phyloP scores from a whole-genome alignment of 2,329 filamentous ascomycete genomes.

The Colletotrichum melonis region DNA sequence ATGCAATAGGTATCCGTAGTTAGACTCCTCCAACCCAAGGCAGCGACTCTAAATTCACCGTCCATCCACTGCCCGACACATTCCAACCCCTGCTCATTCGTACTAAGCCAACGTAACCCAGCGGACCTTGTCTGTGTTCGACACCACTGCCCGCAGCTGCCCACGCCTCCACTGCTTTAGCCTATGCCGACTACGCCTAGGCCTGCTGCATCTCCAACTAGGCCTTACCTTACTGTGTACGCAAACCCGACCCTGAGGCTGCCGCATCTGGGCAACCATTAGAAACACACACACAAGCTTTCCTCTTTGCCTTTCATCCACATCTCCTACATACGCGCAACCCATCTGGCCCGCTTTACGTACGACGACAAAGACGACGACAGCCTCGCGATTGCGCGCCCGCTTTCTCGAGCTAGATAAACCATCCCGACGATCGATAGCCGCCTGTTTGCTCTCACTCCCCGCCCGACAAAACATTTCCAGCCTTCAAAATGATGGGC shows the following conservation, averaged over 20 bases:
- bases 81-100: conserved; percentile 22
- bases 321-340: conserved; percentile 25
- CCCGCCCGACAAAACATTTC: conserved; percentile 25
- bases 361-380: conserved; percentile 4
- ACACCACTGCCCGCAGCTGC: conserved; percentile 4
- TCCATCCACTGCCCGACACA: not conserved
- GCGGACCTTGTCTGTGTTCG: not conserved
- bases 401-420: not conserved
- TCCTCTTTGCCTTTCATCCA: conserved; percentile 21
- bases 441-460: conserved; percentile 11
- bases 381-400: conserved; percentile 4
- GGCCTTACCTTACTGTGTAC: not conserved
- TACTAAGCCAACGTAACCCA: conserved; percentile 33
- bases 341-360: conserved; percentile 2
- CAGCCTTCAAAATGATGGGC: conserved; percentile 75
- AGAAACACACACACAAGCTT: conserved; percentile 20
- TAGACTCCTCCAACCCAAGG: not conserved
- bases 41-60: not conserved
- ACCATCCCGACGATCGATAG: conserved; percentile 7
- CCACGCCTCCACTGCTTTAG: not conserved
- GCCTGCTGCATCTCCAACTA: conserved; percentile 31
- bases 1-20: not conserved
- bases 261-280: conserved; percentile 19
- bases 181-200: conserved; percentile 8
- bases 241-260: conserved; percentile 14